Conservation (phyloP, 257 asterid genomes). For the Jacaranda copaia region DNA sequence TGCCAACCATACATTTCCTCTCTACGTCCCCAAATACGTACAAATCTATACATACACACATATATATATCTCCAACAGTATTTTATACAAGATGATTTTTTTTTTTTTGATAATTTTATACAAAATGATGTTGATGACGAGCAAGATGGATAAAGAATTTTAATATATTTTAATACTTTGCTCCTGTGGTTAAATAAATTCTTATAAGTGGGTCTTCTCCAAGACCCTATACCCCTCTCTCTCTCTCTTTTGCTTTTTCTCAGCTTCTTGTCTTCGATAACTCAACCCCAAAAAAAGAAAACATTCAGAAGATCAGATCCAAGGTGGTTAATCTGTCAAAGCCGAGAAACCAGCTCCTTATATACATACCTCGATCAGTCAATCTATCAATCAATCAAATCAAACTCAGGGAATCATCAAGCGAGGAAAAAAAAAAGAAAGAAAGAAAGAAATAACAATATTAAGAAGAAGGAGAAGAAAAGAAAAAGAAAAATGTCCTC, state of each 20-base stretch:
- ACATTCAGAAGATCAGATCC: constrained; percentile 63
- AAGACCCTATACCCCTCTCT: neutral
- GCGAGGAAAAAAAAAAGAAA: neutral
- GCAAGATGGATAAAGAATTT: too few relatives aligned
- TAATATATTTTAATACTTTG: too few relatives aligned
- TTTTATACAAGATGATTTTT: too few relatives aligned
- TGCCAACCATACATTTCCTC: constrained; percentile 69
- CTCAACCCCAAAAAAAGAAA: constrained; percentile 33
- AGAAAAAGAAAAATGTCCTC: constrained; percentile 63
- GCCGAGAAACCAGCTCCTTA: constrained; percentile 37
- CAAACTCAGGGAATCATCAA: constrained; percentile 48
- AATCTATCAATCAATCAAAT: constrained; percentile 90
- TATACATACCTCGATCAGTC: constrained; percentile 68
- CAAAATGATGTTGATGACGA: too few relatives aligned
- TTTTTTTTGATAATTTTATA: too few relatives aligned
- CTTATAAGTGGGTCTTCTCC: neutral
- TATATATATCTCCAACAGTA: too few relatives aligned
- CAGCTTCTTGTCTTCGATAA: constrained; percentile 39
- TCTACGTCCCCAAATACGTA: neutral
- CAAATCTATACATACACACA: neutral
- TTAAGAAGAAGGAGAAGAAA: neutral
- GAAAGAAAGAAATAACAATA: neutral
- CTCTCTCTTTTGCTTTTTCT: constrained; percentile 19
- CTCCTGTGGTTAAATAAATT: too few relatives aligned
- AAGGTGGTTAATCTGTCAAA: constrained; percentile 68